Percentiles rank a stretch among this genome's conserved stretches.
Conservation (phyloP, 164 flowering plant species). For the Taxillus chinensis region DNA sequence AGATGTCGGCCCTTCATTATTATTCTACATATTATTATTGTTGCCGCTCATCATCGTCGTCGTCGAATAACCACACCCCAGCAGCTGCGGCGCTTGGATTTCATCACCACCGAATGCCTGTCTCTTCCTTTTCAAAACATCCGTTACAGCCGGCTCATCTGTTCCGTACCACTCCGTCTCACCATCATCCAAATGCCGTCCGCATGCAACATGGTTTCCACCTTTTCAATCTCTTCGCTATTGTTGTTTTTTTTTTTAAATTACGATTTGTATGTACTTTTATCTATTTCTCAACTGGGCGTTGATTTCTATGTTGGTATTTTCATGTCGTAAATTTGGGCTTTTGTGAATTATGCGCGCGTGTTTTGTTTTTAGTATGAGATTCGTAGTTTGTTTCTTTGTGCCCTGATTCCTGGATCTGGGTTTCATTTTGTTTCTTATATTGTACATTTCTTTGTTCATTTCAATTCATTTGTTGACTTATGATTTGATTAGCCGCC, state of each 20-base stretch:
- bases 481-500: neutral
- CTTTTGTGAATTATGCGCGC: neutral
- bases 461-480: neutral
- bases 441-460: neutral
- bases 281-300: neutral
- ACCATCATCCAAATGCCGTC: constrained; percentile 15
- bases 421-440: too few species aligned
- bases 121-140: constrained; percentile 9
- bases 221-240: neutral
- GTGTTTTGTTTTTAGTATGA: too few species aligned
- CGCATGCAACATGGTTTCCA: constrained; percentile 37
- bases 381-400: too few species aligned
- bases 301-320: neutral
- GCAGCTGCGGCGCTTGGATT: constrained; percentile 1
- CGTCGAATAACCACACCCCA: constrained; percentile 10
- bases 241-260: neutral
- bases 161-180: constrained; percentile 7
- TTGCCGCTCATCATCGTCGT: neutral
- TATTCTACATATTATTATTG: constrained; percentile 20
- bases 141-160: constrained; percentile 7
- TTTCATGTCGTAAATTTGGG: neutral
- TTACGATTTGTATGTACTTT: neutral
- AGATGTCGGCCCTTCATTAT: constrained; percentile 6
- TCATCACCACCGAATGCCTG: neutral
- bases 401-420: too few species aligned